Base-by-base conservation (phyloP, 352 stramenopile genomes). In the Saprolegnia diclina region DNA sequence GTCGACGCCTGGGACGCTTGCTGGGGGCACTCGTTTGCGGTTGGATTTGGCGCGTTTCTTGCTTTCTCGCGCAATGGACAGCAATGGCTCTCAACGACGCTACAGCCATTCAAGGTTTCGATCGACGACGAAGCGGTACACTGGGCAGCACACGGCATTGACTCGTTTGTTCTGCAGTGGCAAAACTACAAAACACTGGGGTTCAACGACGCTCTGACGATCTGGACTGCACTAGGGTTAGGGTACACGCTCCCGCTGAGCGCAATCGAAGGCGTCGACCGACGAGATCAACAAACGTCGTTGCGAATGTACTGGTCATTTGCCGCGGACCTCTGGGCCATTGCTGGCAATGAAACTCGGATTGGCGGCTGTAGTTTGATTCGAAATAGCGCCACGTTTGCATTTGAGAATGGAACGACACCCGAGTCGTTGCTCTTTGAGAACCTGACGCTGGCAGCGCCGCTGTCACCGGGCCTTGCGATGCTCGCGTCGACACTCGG, bases 141-240 rank as follows among this genome's bases (percentile, higher is more conserved):
- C 57, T 65, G 57, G 57, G 21, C 21, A 21, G 57, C n/a, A 19
- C 22, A 65, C 29, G 57, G 57, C 14, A 65, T 65, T 22, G 18
- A 38, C 3, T n/a, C n/a, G 19, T 65, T 65, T 21, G 21, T 22
- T 6, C 45, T 65, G 11, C 57, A 65, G 24, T 65, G 57, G 57
- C 57, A 65, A 65, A 65, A 65, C 57, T 65, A 53, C 45, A 65
- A 65, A 53, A 38, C 57, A 18, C 19, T 52, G 13, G 57, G 32
- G 1, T 53, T 65, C 19, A 7, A 18, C 9, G 57, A 65, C 57
- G 21, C 57, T 2, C 11, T 65, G 7, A 11, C 54, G 10, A 37
- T 65, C 35, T 21, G 5, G 24, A 65, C 19, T 1, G 57, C 57
- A 21, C 16, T 52, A 7, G 57, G 57, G 10, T 21, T 55, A 11